Evolutionary conservation across 2,329 filamentous ascomycete species (phyloP).

Genomic region (Hypoxylon sp.): DNA sequence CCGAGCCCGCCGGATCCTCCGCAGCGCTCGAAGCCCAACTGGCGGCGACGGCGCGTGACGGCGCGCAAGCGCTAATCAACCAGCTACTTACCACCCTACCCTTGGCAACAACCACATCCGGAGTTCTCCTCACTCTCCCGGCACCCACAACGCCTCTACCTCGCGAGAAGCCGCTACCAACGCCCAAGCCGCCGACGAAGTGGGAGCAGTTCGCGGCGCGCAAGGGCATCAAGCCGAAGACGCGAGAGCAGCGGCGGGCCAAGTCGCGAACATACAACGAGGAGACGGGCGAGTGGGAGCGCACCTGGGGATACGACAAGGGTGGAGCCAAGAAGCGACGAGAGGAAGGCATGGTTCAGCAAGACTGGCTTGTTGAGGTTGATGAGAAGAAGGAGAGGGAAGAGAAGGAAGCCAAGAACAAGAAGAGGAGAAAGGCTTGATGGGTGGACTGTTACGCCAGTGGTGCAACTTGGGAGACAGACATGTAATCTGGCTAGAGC

Average conservation of each 20-base stretch:
- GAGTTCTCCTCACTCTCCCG: slow-evolving; percentile 86
- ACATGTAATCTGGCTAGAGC: neutral
- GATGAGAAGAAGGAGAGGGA: slow-evolving; percentile 73
- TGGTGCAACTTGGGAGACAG: neutral
- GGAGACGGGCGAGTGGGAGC: slow-evolving; percentile 87
- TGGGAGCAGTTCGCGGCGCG: slow-evolving; percentile 97
- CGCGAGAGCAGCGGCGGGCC: slow-evolving; percentile 77
- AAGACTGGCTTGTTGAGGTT: slow-evolving; percentile 93
- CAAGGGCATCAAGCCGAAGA: slow-evolving; percentile 95
- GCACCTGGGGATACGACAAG: slow-evolving; percentile 86
- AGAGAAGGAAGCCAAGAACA: slow-evolving; percentile 55
- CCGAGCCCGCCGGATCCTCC: slow-evolving; percentile 66
- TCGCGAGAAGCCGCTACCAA: slow-evolving; percentile 91
- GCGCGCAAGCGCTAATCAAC: slow-evolving; percentile 94
- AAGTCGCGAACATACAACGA: slow-evolving; percentile 89
- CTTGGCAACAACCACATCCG: slow-evolving; percentile 76
- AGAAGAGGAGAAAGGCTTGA: slow-evolving; percentile 47
- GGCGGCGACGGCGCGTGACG: slow-evolving; percentile 83
- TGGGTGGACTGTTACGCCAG: neutral
- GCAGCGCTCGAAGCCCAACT: slow-evolving; percentile 76
- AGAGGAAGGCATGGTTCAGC: slow-evolving; percentile 77
- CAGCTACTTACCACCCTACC: slow-evolving; percentile 92
- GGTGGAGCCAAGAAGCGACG: slow-evolving; percentile 78
- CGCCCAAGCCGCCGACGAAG: slow-evolving; percentile 86
- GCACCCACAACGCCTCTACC: slow-evolving; percentile 79